phyloP scores from a whole-genome alignment of 768 basidiomycete species.

The Naganishia randhawae region DNA sequence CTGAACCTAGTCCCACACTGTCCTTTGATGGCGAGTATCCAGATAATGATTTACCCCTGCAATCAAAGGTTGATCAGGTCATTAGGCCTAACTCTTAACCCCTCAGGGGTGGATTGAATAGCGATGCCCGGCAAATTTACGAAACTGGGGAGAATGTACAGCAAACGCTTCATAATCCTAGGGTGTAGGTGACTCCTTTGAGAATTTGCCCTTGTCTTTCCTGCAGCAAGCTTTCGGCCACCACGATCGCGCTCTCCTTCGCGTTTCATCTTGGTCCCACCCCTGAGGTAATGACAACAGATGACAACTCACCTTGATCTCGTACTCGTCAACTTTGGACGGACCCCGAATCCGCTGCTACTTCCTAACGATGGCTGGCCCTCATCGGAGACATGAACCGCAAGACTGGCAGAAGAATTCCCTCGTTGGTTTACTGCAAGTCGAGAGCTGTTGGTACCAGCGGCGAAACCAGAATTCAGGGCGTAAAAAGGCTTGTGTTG shows the following conservation, averaged over 20 bases:
- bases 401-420: background rate
- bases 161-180: too few species aligned
- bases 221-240: background rate
- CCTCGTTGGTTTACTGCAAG: background rate
- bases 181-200: too few species aligned
- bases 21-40: background rate
- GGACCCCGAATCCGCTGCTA: slow-evolving; percentile 14
- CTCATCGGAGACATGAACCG: slow-evolving; percentile 4
- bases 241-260: background rate
- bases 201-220: background rate
- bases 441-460: background rate
- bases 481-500: background rate
- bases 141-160: background rate
- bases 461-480: background rate
- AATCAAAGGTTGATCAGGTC: background rate
- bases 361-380: slow-evolving; percentile 18
- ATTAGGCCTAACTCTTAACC: too few species aligned
- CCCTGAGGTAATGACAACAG: background rate
- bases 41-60: background rate
- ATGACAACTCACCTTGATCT: slow-evolving; percentile 22
- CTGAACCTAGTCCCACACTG: background rate
- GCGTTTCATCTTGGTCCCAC: slow-evolving; percentile 15
- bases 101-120: background rate
- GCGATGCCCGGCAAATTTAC: background rate
- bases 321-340: slow-evolving; percentile 22